Conservation (phyloP, 108 stramenopile species). For the Hondaea fermentalgiana region DNA sequence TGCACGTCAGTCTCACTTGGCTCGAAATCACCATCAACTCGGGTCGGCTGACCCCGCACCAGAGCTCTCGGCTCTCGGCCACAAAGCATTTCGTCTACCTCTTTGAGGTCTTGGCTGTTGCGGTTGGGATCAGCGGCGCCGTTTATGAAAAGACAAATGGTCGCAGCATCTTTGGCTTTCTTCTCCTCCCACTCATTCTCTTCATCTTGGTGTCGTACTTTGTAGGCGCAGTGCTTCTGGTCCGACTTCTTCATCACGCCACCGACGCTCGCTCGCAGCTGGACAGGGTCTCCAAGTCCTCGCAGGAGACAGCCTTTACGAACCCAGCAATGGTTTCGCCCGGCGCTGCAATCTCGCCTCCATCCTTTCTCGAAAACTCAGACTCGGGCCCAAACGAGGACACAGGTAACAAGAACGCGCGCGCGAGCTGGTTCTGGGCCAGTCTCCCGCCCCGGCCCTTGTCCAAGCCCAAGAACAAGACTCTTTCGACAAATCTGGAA, state of each 20-base stretch:
- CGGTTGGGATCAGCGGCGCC: not conserved
- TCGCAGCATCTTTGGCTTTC: not conserved
- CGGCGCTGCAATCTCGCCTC: too few species aligned
- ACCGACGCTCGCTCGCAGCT: not conserved
- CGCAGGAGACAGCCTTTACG: not conserved
- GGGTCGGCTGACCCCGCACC: not conserved
- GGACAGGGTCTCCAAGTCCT: not conserved
- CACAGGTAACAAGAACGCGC: too few species aligned
- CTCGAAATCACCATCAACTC: not conserved
- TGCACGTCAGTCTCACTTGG: not conserved
- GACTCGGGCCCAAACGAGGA: too few species aligned
- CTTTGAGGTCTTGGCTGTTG: not conserved
- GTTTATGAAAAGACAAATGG: not conserved
- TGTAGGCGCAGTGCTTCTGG: not conserved
- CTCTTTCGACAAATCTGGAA: too few species aligned
- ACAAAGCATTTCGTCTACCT: not conserved
- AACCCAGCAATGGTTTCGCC: too few species aligned
- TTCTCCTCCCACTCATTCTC: not conserved
- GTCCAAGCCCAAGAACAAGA: too few species aligned
- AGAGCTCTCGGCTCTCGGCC: not conserved
- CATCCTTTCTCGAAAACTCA: too few species aligned
- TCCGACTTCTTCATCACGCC: not conserved
- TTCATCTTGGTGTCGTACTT: not conserved
- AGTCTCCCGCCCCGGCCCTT: too few species aligned
- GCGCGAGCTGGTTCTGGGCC: too few species aligned